Percentiles rank a stretch among this genome's conserved stretches.
These are phyloP conservation scores for Eucalyptus melliodora DNA, from an alignment of 345 rosid species.

Conservation along the genomic window DNA sequence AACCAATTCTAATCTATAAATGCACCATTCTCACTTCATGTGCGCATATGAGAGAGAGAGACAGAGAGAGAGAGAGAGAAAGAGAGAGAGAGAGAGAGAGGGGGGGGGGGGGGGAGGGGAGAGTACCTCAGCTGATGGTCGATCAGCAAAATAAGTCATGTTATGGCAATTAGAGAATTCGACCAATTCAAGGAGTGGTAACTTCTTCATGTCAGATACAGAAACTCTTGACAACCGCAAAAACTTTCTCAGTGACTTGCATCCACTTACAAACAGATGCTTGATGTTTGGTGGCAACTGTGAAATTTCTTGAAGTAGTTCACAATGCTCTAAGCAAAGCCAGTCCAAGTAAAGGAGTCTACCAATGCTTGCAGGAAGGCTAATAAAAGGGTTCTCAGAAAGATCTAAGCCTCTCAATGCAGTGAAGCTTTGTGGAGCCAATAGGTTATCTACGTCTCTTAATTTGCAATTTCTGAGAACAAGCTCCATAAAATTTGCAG, in stretches of 20 bases:
- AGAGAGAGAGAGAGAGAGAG: background rate
- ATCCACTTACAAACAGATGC: accelerated
- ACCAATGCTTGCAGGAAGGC: background rate
- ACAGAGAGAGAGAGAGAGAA: background rate
- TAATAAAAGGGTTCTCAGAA: background rate
- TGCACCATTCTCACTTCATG: background rate
- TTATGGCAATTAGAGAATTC: background rate
- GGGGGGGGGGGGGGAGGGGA: no score
- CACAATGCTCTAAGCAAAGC: background rate
- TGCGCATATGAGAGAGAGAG: background rate
- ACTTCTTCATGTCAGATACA: background rate
- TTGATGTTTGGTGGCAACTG: background rate
- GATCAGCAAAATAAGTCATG: background rate
- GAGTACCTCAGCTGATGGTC: background rate
- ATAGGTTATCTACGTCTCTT: background rate
- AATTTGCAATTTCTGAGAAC: background rate
- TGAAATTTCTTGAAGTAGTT: background rate
- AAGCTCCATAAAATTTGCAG: background rate
- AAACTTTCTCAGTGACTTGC: background rate
- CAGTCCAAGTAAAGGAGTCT: background rate
- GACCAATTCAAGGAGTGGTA: background rate
- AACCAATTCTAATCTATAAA: background rate
- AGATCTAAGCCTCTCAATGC: background rate
- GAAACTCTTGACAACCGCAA: background rate
- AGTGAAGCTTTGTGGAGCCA: background rate